Base-by-base conservation (phyloP, 805 yeast species). In the Suhomyces sp. region DNA sequence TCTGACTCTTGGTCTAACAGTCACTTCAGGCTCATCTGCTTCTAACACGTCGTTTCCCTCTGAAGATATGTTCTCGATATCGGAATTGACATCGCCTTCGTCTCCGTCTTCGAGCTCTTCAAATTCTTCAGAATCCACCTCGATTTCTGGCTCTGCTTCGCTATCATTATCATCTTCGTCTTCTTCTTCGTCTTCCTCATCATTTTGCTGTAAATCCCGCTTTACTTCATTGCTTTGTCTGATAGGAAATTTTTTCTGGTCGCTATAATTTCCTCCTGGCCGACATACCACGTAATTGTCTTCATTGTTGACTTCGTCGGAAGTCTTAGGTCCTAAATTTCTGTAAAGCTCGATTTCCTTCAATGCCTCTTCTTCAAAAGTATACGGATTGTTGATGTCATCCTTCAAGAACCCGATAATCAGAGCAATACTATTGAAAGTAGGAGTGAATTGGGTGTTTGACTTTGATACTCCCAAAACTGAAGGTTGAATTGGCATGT, bases 381-480 rank as follows among this genome's bases (percentile, higher is more conserved):
- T 73, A 56, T 83, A 72, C 4, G 84, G 78, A 61, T 86, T 90
- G 46, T 77, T 79, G 15, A 87, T 69, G 63, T 87, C 94, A 65
- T 87, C 93, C 47, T 77, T 80, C 61, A 87, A 58, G 57, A 87
- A 87, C 53, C 79, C 81, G 4, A 80, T 69, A 45, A 87, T 75
- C 57, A 81, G 68, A 1, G 85, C 76, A 21, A 87, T 81, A 58
- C 81, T 82, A 44, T 80, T 78, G 9, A 41, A 29, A 5, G 44
- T 6, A 21, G 44, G 29, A 19, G 41, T 17, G 22, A 65, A 13
- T 17, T 44, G 46, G 13, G n/a, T 31, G 40, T 25, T 45, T 5
- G 71, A 67, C 17, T 20, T 21, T 69, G 57, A 15, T 60, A 55
- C 35, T 13, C 44, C 44, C 17, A 21, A n/a, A 17, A 13, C 20